phyloP scores from a whole-genome alignment of 1,284 basidiomycete species.

The Ustilago esculenta region DNA sequence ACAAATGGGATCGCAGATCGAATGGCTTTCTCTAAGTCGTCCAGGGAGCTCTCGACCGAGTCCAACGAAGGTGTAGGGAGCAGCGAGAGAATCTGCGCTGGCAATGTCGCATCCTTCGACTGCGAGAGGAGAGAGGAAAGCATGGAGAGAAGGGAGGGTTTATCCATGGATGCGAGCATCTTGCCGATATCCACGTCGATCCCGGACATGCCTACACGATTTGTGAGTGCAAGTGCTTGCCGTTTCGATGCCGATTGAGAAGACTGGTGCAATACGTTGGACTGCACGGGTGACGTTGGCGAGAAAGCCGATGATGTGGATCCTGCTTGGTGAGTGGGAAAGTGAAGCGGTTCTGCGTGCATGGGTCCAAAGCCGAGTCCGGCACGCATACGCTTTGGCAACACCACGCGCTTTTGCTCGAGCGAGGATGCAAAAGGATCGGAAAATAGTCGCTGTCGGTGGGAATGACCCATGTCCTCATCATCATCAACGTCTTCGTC shows the following conservation, averaged over 20 bases:
- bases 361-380: conserved; percentile 47
- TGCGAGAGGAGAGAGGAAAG: conserved; percentile 49
- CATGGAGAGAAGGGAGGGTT: conserved; percentile 55
- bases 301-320: too few relatives aligned
- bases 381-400: conserved; percentile 52
- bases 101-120: conserved; percentile 41
- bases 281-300: too few relatives aligned
- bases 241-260: conserved; percentile 32
- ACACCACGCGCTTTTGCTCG: conserved; percentile 26
- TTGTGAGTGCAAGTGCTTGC: conserved; percentile 16
- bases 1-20: conserved; percentile 49
- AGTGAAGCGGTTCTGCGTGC: conserved; percentile 17
- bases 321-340: conserved; percentile 2
- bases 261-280: not conserved
- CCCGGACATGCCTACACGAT: conserved; percentile 39
- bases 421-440: conserved; percentile 20
- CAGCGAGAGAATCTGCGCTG: conserved; percentile 55
- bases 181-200: conserved; percentile 57
- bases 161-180: conserved; percentile 60
- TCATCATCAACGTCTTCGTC: conserved; percentile 42
- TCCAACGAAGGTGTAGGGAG: conserved; percentile 59
- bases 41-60: conserved; percentile 48
- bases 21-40: conserved; percentile 50
- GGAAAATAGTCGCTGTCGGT: conserved; percentile 8
- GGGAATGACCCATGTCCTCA: conserved; percentile 43